Conservation (phyloP, 495 filamentous ascomycete species). For the Penicillium coprophilum region DNA sequence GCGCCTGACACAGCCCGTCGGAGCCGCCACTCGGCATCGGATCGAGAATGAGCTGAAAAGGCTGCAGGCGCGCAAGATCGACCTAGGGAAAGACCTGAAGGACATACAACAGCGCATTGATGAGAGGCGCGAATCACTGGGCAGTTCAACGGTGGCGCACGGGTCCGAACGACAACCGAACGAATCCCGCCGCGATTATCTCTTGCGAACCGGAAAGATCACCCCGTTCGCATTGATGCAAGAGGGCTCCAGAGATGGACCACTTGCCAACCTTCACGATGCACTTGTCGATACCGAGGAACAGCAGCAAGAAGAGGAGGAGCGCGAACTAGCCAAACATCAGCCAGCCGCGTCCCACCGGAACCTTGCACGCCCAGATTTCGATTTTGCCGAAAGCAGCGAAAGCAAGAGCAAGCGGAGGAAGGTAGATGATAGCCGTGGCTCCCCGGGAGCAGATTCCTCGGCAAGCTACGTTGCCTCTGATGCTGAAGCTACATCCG, state of each 20-base stretch:
- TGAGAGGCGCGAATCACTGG: slow-evolving; percentile 58
- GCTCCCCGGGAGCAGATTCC: slow-evolving; percentile 41
- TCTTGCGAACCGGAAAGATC: slow-evolving; percentile 95
- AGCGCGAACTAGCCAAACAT: slow-evolving; percentile 43
- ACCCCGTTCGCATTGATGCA: slow-evolving; percentile 84
- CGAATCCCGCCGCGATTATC: slow-evolving; percentile 82
- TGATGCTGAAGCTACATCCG: slow-evolving; percentile 31
- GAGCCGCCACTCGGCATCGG: slow-evolving; percentile 47
- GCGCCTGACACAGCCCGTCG: slow-evolving; percentile 49
- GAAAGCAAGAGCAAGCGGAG: slow-evolving; percentile 40
- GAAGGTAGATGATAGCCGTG: slow-evolving; percentile 34
- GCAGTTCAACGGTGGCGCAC: slow-evolving; percentile 36
- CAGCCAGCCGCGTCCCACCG: slow-evolving; percentile 68
- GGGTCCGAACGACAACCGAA: slow-evolving; percentile 63
- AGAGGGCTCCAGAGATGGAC: slow-evolving; percentile 50
- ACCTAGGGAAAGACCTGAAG: slow-evolving; percentile 64
- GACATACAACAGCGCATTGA: slow-evolving; percentile 80
- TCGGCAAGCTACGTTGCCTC: slow-evolving; percentile 42
- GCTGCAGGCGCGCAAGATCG: slow-evolving; percentile 59
- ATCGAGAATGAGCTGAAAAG: slow-evolving; percentile 62
- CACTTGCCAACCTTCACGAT: slow-evolving; percentile 63
- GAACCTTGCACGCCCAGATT: slow-evolving; percentile 77
- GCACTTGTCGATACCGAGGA: slow-evolving; percentile 77
- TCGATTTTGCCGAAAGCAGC: slow-evolving; percentile 54
- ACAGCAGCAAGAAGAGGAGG: slow-evolving; percentile 56